Conservation (phyloP, 2,329 filamentous ascomycete species). For the Domatiomyces catenatus region DNA sequence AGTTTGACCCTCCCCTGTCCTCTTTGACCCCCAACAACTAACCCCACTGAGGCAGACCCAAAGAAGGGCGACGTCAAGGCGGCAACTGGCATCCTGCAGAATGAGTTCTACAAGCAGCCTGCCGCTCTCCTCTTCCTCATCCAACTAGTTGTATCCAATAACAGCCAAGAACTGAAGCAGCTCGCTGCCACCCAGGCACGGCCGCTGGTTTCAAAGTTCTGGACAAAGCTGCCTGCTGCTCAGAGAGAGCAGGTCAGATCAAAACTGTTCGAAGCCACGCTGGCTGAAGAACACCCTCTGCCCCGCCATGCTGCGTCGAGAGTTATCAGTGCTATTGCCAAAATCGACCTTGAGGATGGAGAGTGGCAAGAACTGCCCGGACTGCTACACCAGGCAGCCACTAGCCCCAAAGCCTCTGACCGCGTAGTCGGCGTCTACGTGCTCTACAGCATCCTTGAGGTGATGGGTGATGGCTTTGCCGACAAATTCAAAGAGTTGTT, state of each 20-base stretch:
- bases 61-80: slow-evolving; percentile 81
- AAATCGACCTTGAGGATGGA: slow-evolving; percentile 70
- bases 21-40: neutral
- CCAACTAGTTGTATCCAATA: slow-evolving; percentile 71
- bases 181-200: slow-evolving; percentile 81
- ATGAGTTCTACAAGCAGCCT: slow-evolving; percentile 79
- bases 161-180: slow-evolving; percentile 59
- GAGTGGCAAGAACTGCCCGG: slow-evolving; percentile 72
- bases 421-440: slow-evolving; percentile 88
- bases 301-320: slow-evolving; percentile 77
- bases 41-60: slow-evolving; percentile 23
- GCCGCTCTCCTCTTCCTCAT: slow-evolving; percentile 73
- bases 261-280: slow-evolving; percentile 66
- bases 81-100: slow-evolving; percentile 77
- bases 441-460: slow-evolving; percentile 80
- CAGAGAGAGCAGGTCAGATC: slow-evolving; percentile 70
- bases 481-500: slow-evolving; percentile 70
- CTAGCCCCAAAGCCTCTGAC: slow-evolving; percentile 57
- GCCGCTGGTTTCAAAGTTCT: slow-evolving; percentile 71
- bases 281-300: slow-evolving; percentile 61
- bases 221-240: slow-evolving; percentile 54
- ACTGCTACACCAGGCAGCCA: slow-evolving; percentile 63
- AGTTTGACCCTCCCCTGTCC: slow-evolving; percentile 46
- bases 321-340: slow-evolving; percentile 73
- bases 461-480: slow-evolving; percentile 67